Evolutionary conservation across 202 grass and related monocot genomes (phyloP).

Genomic region (Panicum hallii): DNA sequence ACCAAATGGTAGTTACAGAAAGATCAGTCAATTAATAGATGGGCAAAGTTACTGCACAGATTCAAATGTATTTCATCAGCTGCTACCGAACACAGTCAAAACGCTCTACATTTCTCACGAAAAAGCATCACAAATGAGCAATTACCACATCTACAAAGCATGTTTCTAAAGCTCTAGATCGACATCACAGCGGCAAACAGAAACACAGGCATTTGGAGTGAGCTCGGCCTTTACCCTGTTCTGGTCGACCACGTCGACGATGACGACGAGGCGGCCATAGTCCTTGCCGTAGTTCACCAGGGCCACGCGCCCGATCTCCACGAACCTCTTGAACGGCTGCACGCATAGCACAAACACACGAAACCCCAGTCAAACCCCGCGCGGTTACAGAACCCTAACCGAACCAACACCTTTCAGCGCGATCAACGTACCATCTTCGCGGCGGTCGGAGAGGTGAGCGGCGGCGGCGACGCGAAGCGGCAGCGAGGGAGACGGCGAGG

Average conservation of each 20-base stretch:
- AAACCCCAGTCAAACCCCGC: background rate
- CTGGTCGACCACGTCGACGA: conserved; percentile 79
- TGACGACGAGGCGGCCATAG: conserved; percentile 71
- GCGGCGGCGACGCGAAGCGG: conserved; percentile 40
- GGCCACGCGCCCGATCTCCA: conserved; percentile 78
- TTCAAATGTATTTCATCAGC: background rate
- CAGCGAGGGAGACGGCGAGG: background rate
- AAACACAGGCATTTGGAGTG: background rate
- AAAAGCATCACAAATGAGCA: background rate
- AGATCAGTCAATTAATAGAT: background rate
- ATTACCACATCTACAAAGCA: background rate
- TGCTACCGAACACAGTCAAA: background rate
- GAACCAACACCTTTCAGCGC: background rate
- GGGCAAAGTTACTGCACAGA: background rate
- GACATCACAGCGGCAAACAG: background rate
- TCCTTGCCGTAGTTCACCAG: conserved; percentile 84
- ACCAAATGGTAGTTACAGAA: background rate
- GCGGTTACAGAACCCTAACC: too few species aligned
- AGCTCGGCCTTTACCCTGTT: conserved; percentile 55
- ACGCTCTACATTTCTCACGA: background rate
- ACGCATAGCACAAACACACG: conserved; percentile 5
- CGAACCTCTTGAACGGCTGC: conserved; percentile 76
- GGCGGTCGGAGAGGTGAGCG: conserved; percentile 21
- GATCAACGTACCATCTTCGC: conserved; percentile 40
- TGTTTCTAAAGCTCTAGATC: background rate